Percentiles rank a stretch among this genome's conserved stretches.
Evolutionary conservation across 2,329 filamentous ascomycete genomes (phyloP).

Genomic region (Phialemonium atrogriseum): DNA sequence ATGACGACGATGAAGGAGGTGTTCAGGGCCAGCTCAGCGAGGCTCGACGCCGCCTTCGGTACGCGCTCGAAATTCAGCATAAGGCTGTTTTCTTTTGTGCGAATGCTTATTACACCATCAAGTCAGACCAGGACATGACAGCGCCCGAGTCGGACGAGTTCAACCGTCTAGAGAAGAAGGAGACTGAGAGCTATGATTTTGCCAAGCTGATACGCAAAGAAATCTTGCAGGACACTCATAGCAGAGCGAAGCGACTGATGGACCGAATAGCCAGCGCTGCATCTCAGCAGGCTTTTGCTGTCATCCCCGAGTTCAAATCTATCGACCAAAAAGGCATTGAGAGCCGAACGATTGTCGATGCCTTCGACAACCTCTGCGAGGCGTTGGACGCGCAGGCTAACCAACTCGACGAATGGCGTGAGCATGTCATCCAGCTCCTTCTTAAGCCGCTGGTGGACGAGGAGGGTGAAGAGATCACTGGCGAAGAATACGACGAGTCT

Average conservation of each 20-base stretch:
- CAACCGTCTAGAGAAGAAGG: constrained; percentile 56
- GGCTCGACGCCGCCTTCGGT: constrained; percentile 58
- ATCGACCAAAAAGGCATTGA: constrained; percentile 60
- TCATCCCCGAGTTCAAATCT: constrained; percentile 52
- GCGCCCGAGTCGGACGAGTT: constrained; percentile 60
- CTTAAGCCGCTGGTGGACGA: constrained; percentile 73
- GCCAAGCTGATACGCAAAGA: constrained; percentile 74
- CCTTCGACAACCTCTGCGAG: constrained; percentile 54
- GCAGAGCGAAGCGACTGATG: constrained; percentile 58
- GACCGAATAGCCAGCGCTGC: constrained; percentile 46
- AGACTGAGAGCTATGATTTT: constrained; percentile 64
- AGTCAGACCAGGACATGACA: constrained; percentile 57
- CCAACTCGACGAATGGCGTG: constrained; percentile 66
- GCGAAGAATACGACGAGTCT: constrained; percentile 84
- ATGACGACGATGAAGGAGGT: constrained; percentile 22
- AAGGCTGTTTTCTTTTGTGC: constrained; percentile 77
- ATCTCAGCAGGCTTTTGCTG: constrained; percentile 45
- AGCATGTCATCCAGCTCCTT: constrained; percentile 63
- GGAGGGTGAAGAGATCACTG: constrained; percentile 68
- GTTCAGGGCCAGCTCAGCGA: constrained; percentile 38
- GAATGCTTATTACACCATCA: constrained; percentile 78
- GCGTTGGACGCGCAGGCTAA: constrained; percentile 65
- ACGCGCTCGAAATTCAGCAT: constrained; percentile 71
- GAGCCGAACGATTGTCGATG: constrained; percentile 56
- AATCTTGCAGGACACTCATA: constrained; percentile 54